phyloP scores from a whole-genome alignment of 139 green algal genomes.

The Chlamydomonas asymmetrica region DNA sequence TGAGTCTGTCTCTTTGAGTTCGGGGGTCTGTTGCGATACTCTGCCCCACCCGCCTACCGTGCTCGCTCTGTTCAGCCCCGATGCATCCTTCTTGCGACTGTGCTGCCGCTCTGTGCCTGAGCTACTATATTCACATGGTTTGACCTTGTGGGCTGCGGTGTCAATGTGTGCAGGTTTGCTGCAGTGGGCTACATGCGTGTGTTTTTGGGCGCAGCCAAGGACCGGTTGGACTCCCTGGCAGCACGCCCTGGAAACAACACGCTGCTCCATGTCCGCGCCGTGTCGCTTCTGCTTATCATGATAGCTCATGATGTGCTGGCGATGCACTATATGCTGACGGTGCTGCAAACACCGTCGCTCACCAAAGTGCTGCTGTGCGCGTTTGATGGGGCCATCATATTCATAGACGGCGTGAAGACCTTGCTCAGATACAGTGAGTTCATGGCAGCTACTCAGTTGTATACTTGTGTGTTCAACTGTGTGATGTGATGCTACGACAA shows the following conservation, averaged over 20 bases:
- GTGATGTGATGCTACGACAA: too few relatives aligned
- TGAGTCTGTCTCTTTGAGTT: conserved; percentile 11
- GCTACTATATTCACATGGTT: too few relatives aligned
- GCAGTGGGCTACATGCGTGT: conserved; percentile 41
- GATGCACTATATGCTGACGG: neutral
- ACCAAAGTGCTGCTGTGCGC: conserved; percentile 33
- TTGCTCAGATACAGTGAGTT: conserved; percentile 37
- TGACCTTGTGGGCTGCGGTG: too few relatives aligned
- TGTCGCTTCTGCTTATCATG: conserved; percentile 51
- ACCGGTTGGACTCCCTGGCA: conserved; percentile 44
- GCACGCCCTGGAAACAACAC: neutral
- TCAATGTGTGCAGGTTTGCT: conserved; percentile 51
- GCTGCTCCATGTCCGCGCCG: conserved; percentile 8
- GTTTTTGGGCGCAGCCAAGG: conserved; percentile 46
- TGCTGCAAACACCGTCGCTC: neutral
- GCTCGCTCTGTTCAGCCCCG: neutral
- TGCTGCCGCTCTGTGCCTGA: neutral
- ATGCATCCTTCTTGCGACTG: neutral
- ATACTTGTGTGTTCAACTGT: too few relatives aligned
- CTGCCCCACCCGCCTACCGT: neutral
- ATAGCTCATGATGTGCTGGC: conserved; percentile 20
- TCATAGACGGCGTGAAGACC: conserved; percentile 42
- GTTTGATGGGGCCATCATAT: conserved; percentile 37
- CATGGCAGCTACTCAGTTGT: too few relatives aligned
- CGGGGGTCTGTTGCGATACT: neutral